Percentiles rank a stretch among this genome's conserved stretches.
Evolutionary conservation across 169 alveolate species (phyloP).

Genomic region (Sarcocystis neurona): DNA sequence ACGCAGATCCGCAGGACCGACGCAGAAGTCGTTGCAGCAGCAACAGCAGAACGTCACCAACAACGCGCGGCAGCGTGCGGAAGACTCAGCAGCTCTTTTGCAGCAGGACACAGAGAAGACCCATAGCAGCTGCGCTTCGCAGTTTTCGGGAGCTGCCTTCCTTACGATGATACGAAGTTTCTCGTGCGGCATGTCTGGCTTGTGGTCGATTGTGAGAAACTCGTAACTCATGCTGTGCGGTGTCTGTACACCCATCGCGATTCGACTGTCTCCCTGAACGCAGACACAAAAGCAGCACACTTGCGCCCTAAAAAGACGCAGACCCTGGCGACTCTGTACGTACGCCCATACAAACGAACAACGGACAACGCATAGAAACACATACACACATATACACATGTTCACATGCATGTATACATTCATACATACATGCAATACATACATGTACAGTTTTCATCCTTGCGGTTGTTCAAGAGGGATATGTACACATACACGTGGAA

Average conservation of each 20-base stretch:
- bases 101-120: no score
- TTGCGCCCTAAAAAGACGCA: no score
- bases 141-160: background rate
- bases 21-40: background rate
- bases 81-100: no score
- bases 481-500: no score
- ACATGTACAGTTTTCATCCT: no score
- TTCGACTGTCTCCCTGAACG: slow-evolving; percentile 68
- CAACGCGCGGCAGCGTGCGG: no score
- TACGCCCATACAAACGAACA: background rate
- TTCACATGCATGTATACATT: background rate
- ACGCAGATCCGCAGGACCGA: no score
- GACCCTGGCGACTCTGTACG: no score
- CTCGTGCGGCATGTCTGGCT: slow-evolving; percentile 77
- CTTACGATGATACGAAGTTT: slow-evolving; percentile 67
- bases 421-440: no score
- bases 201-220: slow-evolving; percentile 78
- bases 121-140: background rate
- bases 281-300: background rate
- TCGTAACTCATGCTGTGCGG: slow-evolving; percentile 47
- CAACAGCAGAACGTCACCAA: no score
- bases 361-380: background rate
- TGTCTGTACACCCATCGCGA: slow-evolving; percentile 41
- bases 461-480: no score
- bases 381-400: background rate